These are phyloP conservation scores for Curvularia lunata DNA, from an alignment of 2,329 filamentous ascomycete species.

Conservation along the genomic window DNA sequence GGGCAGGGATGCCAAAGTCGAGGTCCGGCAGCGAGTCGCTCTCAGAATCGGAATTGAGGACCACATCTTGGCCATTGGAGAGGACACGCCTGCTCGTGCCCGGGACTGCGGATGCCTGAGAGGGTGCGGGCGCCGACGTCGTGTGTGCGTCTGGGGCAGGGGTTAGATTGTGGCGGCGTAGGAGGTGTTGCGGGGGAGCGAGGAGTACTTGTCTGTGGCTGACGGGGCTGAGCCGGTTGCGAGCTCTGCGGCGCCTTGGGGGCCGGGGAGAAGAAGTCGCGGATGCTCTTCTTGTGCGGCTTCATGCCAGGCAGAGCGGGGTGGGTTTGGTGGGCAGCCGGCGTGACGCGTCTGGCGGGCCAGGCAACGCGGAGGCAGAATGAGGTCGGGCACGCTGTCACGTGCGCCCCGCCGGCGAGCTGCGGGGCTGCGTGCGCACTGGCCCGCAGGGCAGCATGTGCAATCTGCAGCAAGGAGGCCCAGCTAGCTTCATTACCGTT, in stretches of 20 bases:
- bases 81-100: conserved; percentile 57
- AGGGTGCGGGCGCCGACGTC: conserved; percentile 12
- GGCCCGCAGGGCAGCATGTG: background rate
- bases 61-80: conserved; percentile 57
- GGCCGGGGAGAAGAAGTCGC: conserved; percentile 57
- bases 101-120: conserved; percentile 39
- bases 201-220: conserved; percentile 32
- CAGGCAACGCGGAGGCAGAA: conserved; percentile 3
- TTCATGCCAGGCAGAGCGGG: conserved; percentile 22
- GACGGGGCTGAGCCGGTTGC: conserved; percentile 17
- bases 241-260: conserved; percentile 28
- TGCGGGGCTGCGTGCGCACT: conserved; percentile 3
- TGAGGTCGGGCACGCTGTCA: conserved; percentile 21
- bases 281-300: conserved; percentile 46
- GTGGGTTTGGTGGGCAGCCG: conserved; percentile 3
- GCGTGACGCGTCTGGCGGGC: conserved; percentile 15
- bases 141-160: conserved; percentile 10
- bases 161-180: conserved; percentile 5
- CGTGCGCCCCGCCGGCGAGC: conserved; percentile 10
- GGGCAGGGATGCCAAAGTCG: conserved; percentile 43
- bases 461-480: conserved; percentile 2
- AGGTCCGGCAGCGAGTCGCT: conserved; percentile 60
- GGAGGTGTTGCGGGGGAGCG: background rate
- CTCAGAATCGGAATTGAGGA: conserved; percentile 76
- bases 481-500: conserved; percentile 9